A percentile compares a stretch with the other conserved stretches of the same genome.
phyloP scores from a whole-genome alignment of 805 yeast genomes.

The Ogataea nakhonphanomensis region DNA sequence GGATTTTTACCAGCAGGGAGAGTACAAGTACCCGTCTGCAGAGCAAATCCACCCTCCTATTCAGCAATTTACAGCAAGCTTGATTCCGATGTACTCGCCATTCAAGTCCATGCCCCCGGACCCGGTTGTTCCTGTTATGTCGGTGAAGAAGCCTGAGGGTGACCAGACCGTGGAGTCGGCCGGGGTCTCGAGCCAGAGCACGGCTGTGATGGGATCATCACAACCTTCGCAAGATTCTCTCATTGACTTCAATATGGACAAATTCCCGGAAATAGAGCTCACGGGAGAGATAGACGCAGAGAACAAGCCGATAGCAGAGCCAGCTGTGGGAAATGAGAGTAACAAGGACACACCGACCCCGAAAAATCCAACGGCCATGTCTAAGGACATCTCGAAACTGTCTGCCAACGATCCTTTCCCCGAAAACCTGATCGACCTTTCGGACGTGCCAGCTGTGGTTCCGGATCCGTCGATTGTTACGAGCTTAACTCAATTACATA shows the following conservation, averaged over 20 bases:
- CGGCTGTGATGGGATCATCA: not conserved
- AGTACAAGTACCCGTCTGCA: conserved; percentile 26
- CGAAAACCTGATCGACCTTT: conserved; percentile 16
- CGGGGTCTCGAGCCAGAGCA: not conserved
- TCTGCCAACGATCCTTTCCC: conserved; percentile 30
- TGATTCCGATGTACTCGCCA: conserved; percentile 30
- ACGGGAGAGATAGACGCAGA: not conserved
- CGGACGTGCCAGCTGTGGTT: not conserved
- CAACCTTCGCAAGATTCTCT: conserved; percentile 9
- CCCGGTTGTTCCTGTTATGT: conserved; percentile 31
- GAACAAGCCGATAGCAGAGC: conserved; percentile 9
- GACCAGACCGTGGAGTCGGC: not conserved
- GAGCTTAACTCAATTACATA: conserved; percentile 9
- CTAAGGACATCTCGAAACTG: conserved; percentile 16
- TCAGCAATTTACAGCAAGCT: conserved; percentile 30
- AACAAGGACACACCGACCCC: not conserved
- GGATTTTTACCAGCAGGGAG: conserved; percentile 33
- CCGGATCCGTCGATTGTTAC: not conserved
- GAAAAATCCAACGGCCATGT: not conserved
- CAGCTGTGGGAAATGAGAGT: conserved; percentile 12
- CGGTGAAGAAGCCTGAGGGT: not conserved
- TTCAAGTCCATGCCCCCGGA: conserved; percentile 39
- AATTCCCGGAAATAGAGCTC: conserved; percentile 6
- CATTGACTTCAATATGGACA: conserved; percentile 9
- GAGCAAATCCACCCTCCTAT: conserved; percentile 28